These are phyloP conservation scores for Calonectria pseudoturangicola DNA, from an alignment of 2,329 filamentous ascomycete genomes.

Conservation along the genomic window DNA sequence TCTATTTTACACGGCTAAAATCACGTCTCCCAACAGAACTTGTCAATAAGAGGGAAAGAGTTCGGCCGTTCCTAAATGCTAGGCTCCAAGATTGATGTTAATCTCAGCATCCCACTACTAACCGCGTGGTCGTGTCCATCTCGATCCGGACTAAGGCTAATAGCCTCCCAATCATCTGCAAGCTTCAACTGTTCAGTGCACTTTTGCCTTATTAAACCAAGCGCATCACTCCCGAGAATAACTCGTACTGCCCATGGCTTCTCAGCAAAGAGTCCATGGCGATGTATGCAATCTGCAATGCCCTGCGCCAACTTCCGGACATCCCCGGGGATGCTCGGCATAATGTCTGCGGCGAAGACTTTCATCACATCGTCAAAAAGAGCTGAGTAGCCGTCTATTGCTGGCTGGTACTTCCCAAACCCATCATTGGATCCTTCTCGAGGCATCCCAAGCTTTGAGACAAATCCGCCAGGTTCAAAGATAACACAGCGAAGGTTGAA, in stretches of 20 bases:
- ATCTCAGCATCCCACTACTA: neutral
- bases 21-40: too few species aligned
- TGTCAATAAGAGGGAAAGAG: too few species aligned
- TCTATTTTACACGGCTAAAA: too few species aligned
- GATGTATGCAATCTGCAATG: slow-evolving; percentile 46
- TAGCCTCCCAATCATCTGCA: slow-evolving; percentile 51
- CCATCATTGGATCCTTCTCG: slow-evolving; percentile 43
- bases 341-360: slow-evolving; percentile 9
- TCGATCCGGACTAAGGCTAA: slow-evolving; percentile 51
- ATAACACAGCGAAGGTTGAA: slow-evolving; percentile 56
- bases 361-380: slow-evolving; percentile 39
- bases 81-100: neutral
- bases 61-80: too few species aligned
- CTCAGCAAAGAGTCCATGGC: slow-evolving; percentile 51
- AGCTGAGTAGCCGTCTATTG: slow-evolving; percentile 47
- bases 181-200: slow-evolving; percentile 48
- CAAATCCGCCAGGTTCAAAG: slow-evolving; percentile 58
- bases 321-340: slow-evolving; percentile 24
- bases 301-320: slow-evolving; percentile 47
- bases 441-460: slow-evolving; percentile 54
- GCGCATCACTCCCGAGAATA: slow-evolving; percentile 57
- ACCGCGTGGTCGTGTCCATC: slow-evolving; percentile 39
- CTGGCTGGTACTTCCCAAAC: slow-evolving; percentile 39
- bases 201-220: slow-evolving; percentile 51
- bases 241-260: slow-evolving; percentile 54